Conservation (phyloP, 202 grass and related monocot species). For the Eragrostis tef region DNA sequence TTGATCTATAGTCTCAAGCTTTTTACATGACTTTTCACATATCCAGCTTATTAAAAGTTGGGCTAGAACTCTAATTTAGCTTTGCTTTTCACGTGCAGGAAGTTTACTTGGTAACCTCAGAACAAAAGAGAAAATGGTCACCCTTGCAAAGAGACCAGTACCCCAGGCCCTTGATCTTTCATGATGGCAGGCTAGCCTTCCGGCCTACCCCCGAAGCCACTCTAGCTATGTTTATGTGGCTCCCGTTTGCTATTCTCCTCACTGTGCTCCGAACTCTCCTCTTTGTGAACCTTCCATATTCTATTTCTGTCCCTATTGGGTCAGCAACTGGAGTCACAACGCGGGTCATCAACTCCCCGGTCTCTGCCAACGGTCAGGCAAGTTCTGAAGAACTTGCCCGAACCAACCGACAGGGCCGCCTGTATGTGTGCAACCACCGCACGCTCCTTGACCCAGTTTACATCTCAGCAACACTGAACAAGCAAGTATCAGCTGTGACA, state of each 20-base stretch:
- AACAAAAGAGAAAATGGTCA: conserved; percentile 68
- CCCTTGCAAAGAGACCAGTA: conserved; percentile 57
- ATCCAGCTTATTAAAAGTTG: not conserved
- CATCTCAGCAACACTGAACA: conserved; percentile 63
- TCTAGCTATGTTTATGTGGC: conserved; percentile 76
- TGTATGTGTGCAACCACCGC: conserved; percentile 89
- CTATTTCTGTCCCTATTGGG: conserved; percentile 49
- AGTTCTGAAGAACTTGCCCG: not conserved
- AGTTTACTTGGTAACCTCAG: conserved; percentile 53
- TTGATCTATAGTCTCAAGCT: not conserved
- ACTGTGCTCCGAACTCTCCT: conserved; percentile 60
- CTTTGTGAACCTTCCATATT: conserved; percentile 61
- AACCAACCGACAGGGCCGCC: conserved; percentile 11
- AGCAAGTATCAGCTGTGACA: conserved; percentile 59
- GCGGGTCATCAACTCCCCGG: conserved; percentile 47
- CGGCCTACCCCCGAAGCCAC: conserved; percentile 63
- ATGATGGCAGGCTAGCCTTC: conserved; percentile 82
- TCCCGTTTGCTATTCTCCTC: conserved; percentile 64
- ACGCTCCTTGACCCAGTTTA: conserved; percentile 88
- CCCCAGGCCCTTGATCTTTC: conserved; percentile 67
- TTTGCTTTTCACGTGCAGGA: conserved; percentile 49
- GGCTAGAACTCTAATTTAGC: not conserved
- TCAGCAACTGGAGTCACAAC: conserved; percentile 54
- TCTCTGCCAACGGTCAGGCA: not conserved
- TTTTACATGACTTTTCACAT: not conserved